A percentile compares a stretch with the other conserved stretches of the same genome.
These are phyloP conservation scores for Fusarium succisae DNA, from an alignment of 2,329 filamentous ascomycete genomes.

Conservation along the genomic window DNA sequence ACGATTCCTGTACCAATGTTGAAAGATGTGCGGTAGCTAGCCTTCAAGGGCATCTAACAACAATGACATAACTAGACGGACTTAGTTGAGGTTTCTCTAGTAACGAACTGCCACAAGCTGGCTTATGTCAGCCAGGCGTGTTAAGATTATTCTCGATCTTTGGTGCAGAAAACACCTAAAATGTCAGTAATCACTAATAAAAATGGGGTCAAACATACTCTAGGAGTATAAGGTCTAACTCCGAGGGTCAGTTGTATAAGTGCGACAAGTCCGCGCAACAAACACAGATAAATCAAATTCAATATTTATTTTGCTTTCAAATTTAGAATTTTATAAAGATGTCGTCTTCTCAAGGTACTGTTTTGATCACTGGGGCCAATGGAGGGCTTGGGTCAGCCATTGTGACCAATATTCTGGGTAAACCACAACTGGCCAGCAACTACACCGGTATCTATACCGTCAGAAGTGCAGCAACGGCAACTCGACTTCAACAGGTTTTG, in stretches of 20 bases:
- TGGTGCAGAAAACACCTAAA: background rate
- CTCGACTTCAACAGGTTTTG: slow-evolving; percentile 41
- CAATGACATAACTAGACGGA: background rate
- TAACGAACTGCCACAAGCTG: slow-evolving; percentile 1
- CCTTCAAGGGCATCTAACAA: background rate
- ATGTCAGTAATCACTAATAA: slow-evolving; percentile 17
- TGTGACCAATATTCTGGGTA: slow-evolving; percentile 43
- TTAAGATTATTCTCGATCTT: background rate
- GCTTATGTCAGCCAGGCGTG: slow-evolving; percentile 39
- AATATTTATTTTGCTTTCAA: background rate
- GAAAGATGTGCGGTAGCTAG: background rate
- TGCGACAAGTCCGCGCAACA: background rate
- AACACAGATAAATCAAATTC: background rate
- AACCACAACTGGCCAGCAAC: slow-evolving; percentile 42
- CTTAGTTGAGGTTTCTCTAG: background rate
- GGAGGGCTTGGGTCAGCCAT: slow-evolving; percentile 51
- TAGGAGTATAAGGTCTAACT: background rate
- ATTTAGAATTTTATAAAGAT: background rate
- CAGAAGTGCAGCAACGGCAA: slow-evolving; percentile 46
- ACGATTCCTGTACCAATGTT: background rate
- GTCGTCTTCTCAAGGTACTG: slow-evolving; percentile 41
- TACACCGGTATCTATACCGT: slow-evolving; percentile 51
- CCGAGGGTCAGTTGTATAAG: slow-evolving; percentile 22
- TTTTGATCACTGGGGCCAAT: slow-evolving; percentile 52
- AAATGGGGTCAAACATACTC: background rate